phyloP scores from a whole-genome alignment of 495 filamentous ascomycete species.

The Cladorrhinum samala region DNA sequence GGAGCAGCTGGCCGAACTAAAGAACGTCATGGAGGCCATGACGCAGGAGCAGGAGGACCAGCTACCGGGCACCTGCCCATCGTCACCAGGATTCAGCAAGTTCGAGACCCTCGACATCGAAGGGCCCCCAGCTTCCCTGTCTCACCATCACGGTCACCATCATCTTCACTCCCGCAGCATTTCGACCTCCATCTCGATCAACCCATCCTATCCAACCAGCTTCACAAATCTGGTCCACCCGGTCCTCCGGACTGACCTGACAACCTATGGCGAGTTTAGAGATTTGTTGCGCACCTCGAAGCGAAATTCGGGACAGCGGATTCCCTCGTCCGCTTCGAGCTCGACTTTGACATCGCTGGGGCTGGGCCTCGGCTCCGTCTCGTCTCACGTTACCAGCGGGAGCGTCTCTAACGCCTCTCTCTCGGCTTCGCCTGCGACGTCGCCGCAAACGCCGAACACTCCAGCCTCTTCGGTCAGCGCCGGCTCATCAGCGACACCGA shows the following conservation, averaged over 20 bases:
- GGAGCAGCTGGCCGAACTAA: conserved; percentile 87
- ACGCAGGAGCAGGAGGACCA: conserved; percentile 64
- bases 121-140: conserved; percentile 35
- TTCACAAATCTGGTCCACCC: conserved; percentile 77
- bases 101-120: conserved; percentile 36
- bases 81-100: conserved; percentile 50
- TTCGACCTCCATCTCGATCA: conserved; percentile 51
- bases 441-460: conserved; percentile 47
- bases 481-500: conserved; percentile 26
- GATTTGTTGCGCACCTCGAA: conserved; percentile 66
- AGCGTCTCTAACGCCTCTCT: conserved; percentile 40
- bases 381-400: conserved; percentile 22
- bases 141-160: conserved; percentile 26
- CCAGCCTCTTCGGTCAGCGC: conserved; percentile 42
- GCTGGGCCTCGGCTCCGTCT: conserved; percentile 37
- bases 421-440: conserved; percentile 33
- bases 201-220: conserved; percentile 75
- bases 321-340: conserved; percentile 8
- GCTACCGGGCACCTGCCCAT: conserved; percentile 58
- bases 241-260: conserved; percentile 74
- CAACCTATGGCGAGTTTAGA: conserved; percentile 78
- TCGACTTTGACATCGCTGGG: conserved; percentile 41
- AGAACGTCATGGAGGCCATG: conserved; percentile 86
- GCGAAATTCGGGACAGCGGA: conserved; percentile 36
- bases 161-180: neutral